These are phyloP conservation scores for Ceratocystis cubensis DNA, from an alignment of 2,329 filamentous ascomycete genomes.

Conservation along the genomic window DNA sequence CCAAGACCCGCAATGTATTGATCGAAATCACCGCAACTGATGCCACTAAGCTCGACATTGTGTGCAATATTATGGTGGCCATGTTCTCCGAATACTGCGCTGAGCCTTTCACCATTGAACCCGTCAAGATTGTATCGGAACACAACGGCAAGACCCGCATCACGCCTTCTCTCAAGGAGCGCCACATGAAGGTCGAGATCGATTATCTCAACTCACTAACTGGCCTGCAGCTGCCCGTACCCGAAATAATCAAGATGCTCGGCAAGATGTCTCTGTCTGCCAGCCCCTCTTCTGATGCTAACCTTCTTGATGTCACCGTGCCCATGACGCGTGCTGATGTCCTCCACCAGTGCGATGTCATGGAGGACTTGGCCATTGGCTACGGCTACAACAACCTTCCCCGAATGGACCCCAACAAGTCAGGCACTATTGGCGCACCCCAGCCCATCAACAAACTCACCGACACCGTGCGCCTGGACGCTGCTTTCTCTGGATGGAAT, in stretches of 20 bases:
- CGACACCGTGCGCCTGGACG: slow-evolving; percentile 80
- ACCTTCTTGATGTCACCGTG: slow-evolving; percentile 65
- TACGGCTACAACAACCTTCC: slow-evolving; percentile 97
- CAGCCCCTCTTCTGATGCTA: slow-evolving; percentile 48
- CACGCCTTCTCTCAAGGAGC: slow-evolving; percentile 67
- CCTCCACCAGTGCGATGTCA: slow-evolving; percentile 91
- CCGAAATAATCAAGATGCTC: slow-evolving; percentile 65
- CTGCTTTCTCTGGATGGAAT: slow-evolving; percentile 88
- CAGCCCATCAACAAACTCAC: slow-evolving; percentile 86
- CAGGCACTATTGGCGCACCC: slow-evolving; percentile 73
- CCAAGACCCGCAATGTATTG: slow-evolving; percentile 85
- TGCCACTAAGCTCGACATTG: slow-evolving; percentile 89
- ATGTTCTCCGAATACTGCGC: slow-evolving; percentile 93
- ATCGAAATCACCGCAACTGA: slow-evolving; percentile 96
- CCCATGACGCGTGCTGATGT: slow-evolving; percentile 88
- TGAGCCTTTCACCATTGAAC: slow-evolving; percentile 85
- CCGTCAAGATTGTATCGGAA: slow-evolving; percentile 79
- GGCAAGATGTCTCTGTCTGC: slow-evolving; percentile 83
- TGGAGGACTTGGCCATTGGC: slow-evolving; percentile 94
- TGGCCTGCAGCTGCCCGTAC: slow-evolving; percentile 62
- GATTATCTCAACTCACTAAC: slow-evolving; percentile 91
- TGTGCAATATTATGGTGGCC: slow-evolving; percentile 85
- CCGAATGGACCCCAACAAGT: slow-evolving; percentile 72
- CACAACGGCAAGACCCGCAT: slow-evolving; percentile 77
- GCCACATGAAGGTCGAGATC: slow-evolving; percentile 68